Evolutionary conservation across 176 grass and related monocot species (phyloP).

Genomic region (Lolium multiflorum): DNA sequence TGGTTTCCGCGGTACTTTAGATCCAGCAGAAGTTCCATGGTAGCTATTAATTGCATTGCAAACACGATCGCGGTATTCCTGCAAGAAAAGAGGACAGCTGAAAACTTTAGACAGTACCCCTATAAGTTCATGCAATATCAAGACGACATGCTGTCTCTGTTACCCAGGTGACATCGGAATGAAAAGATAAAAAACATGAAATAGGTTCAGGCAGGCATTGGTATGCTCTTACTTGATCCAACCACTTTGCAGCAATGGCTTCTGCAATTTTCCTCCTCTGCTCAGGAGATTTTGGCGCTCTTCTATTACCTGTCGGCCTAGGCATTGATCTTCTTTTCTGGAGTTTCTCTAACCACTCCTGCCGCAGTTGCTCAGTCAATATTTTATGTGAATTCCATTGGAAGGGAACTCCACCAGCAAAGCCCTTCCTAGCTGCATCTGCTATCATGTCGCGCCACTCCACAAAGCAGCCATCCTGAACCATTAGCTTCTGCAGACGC

Average conservation of each 20-base stretch:
- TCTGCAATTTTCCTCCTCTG: slow-evolving; percentile 93
- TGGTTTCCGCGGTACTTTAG: slow-evolving; percentile 58
- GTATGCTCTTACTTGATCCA: slow-evolving; percentile 66
- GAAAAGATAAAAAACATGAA: slow-evolving; percentile 5
- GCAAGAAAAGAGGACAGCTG: slow-evolving; percentile 30
- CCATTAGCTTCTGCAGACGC: slow-evolving; percentile 60
- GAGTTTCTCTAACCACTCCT: slow-evolving; percentile 60
- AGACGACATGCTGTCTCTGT: slow-evolving; percentile 31
- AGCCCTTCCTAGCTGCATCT: slow-evolving; percentile 66
- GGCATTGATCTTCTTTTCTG: slow-evolving; percentile 66
- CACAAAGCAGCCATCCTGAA: slow-evolving; percentile 75
- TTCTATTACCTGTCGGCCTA: slow-evolving; percentile 55
- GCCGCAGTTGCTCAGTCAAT: slow-evolving; percentile 64
- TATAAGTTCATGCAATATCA: slow-evolving; percentile 19
- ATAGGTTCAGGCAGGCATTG: slow-evolving; percentile 3
- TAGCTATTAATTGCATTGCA: slow-evolving; percentile 76
- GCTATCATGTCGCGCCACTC: slow-evolving; percentile 88
- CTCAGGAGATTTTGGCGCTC: slow-evolving; percentile 79
- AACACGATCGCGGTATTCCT: slow-evolving; percentile 92
- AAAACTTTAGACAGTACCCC: slow-evolving; percentile 14
- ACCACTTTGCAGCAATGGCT: slow-evolving; percentile 86
- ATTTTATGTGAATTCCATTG: slow-evolving; percentile 90
- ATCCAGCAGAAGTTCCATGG: slow-evolving; percentile 56
- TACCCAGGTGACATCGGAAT: not conserved
- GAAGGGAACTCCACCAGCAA: slow-evolving; percentile 65